Evolutionary conservation across 192 early-diverging fungal species (phyloP).

Genomic region (Entomortierella beljakovae): DNA sequence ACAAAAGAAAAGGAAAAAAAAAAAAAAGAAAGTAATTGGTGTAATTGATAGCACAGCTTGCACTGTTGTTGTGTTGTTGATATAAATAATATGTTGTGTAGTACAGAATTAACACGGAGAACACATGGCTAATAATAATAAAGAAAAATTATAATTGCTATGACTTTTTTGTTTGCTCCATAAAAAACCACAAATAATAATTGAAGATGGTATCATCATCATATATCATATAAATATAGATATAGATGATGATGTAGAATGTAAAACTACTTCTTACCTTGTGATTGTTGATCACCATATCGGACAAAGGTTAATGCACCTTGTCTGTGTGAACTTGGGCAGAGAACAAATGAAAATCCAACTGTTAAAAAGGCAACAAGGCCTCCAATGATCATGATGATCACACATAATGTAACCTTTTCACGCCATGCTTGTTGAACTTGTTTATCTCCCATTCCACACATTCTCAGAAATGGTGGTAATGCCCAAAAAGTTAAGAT

Average conservation of each 20-base stretch:
- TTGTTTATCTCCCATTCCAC: slow-evolving; percentile 62
- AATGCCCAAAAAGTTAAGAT: slow-evolving; percentile 73
- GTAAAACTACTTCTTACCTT: no score
- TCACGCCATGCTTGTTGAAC: slow-evolving; percentile 80
- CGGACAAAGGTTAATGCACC: slow-evolving; percentile 46
- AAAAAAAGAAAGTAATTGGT: background rate
- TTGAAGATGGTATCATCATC: no score
- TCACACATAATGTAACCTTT: slow-evolving; percentile 74
- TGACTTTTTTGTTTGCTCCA: slow-evolving; percentile 4
- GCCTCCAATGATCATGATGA: slow-evolving; percentile 77
- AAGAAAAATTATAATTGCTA: background rate
- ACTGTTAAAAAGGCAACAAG: slow-evolving; percentile 81
- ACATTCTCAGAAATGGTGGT: slow-evolving; percentile 62
- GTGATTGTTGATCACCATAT: slow-evolving; percentile 27
- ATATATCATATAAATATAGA: no score
- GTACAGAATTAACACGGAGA: no score
- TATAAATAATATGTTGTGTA: no score
- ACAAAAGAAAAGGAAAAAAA: background rate
- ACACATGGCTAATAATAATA: background rate
- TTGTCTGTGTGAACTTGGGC: slow-evolving; percentile 33
- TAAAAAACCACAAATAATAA: no score
- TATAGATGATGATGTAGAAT: no score
- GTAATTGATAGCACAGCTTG: no score
- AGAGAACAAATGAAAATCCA: slow-evolving; percentile 58
- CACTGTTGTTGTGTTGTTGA: no score